phyloP scores from a whole-genome alignment of 257 asterid species.

The Apocynum venetum region DNA sequence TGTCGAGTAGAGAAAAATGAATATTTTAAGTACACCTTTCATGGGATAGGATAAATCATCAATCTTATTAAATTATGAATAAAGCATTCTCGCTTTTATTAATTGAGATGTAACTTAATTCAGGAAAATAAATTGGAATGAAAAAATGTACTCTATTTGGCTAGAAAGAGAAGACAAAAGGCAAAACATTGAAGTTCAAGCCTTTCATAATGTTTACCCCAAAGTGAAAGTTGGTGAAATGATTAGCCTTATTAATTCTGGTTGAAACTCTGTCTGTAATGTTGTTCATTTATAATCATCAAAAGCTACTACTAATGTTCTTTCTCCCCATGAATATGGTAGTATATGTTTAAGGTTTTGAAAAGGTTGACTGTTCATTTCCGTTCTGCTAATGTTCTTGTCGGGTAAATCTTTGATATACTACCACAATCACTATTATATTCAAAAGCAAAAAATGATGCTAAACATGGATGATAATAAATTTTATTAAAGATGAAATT shows the following conservation, averaged over 20 bases:
- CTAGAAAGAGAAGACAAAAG: background rate
- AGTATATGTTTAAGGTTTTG: background rate
- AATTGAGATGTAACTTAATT: background rate
- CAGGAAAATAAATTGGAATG: background rate
- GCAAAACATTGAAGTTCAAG: background rate
- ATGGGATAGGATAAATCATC: no score
- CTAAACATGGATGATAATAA: no score
- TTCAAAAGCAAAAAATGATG: no score
- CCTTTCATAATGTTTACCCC: background rate
- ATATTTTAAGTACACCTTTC: no score
- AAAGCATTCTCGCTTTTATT: no score
- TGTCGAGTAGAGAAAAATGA: no score
- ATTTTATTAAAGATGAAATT: no score
- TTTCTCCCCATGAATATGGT: background rate
- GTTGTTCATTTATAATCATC: background rate
- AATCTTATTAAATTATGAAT: no score
- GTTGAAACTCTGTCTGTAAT: background rate
- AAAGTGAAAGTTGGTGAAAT: constrained; percentile 8
- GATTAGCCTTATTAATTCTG: background rate
- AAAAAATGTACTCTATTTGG: no score
- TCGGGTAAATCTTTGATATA: no score
- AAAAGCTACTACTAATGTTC: background rate
- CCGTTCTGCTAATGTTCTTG: background rate
- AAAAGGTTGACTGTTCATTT: background rate
- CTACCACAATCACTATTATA: no score